These are phyloP conservation scores for Cladosporium halotolerans DNA, from an alignment of 2,329 filamentous ascomycete species.

Conservation along the genomic window DNA sequence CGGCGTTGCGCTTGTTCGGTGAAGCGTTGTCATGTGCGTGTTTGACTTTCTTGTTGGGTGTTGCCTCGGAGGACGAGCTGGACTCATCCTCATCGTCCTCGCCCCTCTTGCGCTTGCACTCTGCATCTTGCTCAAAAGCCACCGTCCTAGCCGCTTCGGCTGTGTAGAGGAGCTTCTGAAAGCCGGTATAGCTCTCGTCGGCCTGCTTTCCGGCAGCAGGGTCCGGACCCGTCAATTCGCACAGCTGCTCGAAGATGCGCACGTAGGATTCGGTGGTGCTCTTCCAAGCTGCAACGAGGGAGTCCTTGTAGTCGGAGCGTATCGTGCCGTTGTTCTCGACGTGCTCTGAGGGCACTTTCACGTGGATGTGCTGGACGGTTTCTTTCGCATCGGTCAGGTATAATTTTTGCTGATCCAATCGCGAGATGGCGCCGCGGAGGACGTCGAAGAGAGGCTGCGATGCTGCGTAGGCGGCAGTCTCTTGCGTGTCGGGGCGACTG, in stretches of 20 bases:
- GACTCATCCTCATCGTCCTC: neutral
- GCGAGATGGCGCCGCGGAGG: constrained; percentile 18
- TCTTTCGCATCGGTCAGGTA: constrained; percentile 22
- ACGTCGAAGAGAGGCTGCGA: constrained; percentile 27
- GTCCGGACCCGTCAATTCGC: constrained; percentile 22
- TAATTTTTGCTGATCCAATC: constrained; percentile 18
- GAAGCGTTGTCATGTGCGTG: neutral
- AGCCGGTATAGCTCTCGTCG: constrained; percentile 18
- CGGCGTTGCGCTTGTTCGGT: neutral
- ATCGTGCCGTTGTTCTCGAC: constrained; percentile 12
- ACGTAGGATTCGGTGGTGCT: constrained; percentile 22
- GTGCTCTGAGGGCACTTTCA: constrained; percentile 20
- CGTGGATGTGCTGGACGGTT: constrained; percentile 25
- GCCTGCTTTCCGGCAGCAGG: constrained; percentile 19
- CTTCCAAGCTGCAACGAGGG: constrained; percentile 25
- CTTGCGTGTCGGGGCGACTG: constrained; percentile 4
- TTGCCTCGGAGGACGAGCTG: neutral
- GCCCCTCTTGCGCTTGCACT: neutral
- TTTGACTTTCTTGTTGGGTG: neutral
- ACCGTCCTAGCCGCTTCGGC: constrained; percentile 18
- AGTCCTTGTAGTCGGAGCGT: constrained; percentile 23
- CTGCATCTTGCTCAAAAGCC: constrained; percentile 11
- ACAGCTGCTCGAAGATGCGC: constrained; percentile 24
- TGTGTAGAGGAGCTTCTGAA: constrained; percentile 20
- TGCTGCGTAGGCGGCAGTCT: constrained; percentile 24